A percentile compares a stretch with the other conserved stretches of the same genome.
These are phyloP conservation scores for Anisodus tanguticus DNA, from an alignment of 257 asterid species.

Conservation along the genomic window DNA sequence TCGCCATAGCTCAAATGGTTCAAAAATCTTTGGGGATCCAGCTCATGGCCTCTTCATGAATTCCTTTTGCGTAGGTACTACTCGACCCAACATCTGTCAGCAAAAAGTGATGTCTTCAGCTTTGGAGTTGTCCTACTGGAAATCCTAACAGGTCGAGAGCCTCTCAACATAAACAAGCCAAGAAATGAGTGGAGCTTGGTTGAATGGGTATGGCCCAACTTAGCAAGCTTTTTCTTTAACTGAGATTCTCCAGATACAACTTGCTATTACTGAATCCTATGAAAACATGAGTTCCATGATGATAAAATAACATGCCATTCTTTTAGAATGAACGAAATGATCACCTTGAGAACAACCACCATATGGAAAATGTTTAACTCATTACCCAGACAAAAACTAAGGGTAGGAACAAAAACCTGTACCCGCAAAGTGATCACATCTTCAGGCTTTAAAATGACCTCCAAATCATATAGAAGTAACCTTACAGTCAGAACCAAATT, in stretches of 20 bases:
- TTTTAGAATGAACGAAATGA: background rate
- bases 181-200: constrained; percentile 84
- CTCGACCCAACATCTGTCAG: constrained; percentile 76
- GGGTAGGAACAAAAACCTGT: background rate
- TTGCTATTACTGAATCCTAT: constrained; percentile 13
- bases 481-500: background rate
- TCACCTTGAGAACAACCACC: background rate
- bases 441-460: constrained; percentile 9
- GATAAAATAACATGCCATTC: too few relatives aligned
- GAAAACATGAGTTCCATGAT: background rate
- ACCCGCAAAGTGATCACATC: background rate
- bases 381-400: background rate
- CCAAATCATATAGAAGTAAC: background rate
- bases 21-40: constrained; percentile 14
- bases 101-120: constrained; percentile 92
- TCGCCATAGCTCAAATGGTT: background rate
- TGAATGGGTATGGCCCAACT: constrained; percentile 74
- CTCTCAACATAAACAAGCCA: constrained; percentile 80
- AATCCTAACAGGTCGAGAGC: constrained; percentile 77
- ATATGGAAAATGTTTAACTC: background rate
- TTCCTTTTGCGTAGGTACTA: constrained; percentile 54
- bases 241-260: constrained; percentile 25
- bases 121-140: constrained; percentile 76
- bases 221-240: constrained; percentile 27
- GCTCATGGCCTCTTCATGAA: constrained; percentile 26